Conservation (phyloP, 139 green algal species). For the Zygnema circumcarinatum region DNA sequence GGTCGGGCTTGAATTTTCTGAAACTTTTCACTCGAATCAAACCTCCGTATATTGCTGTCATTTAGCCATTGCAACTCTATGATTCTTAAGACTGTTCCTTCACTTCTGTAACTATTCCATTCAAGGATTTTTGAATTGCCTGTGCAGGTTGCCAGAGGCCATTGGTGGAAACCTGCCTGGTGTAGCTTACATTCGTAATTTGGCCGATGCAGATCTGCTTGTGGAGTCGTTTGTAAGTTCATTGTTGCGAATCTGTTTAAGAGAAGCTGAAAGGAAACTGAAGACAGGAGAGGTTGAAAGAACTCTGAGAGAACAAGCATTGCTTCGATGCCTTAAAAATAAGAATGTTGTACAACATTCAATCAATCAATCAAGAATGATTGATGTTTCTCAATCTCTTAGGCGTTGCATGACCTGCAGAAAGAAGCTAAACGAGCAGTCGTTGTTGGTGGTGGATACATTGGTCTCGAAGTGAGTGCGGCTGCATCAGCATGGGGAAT, state of each 20-base stretch:
- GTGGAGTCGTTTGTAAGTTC: constrained; percentile 66
- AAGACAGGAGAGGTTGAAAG: too few species aligned
- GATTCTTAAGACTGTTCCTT: not conserved
- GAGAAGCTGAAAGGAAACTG: too few species aligned
- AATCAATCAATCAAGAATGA: too few species aligned
- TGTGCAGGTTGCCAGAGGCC: constrained; percentile 27
- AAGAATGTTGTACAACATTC: too few species aligned
- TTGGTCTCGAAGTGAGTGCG: constrained; percentile 80
- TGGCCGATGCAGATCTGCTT: constrained; percentile 79
- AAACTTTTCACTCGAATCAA: not conserved
- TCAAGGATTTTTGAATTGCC: not conserved
- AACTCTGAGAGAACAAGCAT: too few species aligned
- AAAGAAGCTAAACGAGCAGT: constrained; percentile 36
- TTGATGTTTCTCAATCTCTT: too few species aligned
- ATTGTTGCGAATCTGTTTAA: too few species aligned
- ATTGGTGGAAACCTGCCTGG: constrained; percentile 76
- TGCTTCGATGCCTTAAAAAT: too few species aligned
- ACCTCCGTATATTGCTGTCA: too few species aligned
- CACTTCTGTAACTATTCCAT: not conserved
- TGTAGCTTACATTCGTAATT: constrained; percentile 82
- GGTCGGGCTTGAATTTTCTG: not conserved
- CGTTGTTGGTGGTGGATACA: constrained; percentile 90
- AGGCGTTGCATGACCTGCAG: too few species aligned
- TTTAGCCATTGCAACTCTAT: too few species aligned
- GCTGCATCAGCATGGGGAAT: constrained; percentile 73